Conservation (phyloP, 768 basidiomycete species). For the Myochromella boudieri region DNA sequence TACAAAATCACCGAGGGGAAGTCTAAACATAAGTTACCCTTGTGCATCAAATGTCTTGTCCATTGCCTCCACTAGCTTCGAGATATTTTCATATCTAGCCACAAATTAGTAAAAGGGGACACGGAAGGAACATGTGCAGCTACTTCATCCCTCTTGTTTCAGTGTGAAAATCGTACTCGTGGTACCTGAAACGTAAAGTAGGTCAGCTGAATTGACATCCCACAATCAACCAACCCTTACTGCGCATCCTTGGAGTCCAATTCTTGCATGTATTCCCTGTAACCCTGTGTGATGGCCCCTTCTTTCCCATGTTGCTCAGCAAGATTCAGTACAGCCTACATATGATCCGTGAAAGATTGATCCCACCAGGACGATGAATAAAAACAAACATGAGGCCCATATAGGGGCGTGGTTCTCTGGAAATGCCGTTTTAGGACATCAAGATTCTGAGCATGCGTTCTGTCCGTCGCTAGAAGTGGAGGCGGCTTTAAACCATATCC, state of each 20-base stretch:
- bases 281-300: slow-evolving; percentile 74
- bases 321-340: slow-evolving; percentile 80
- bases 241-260: slow-evolving; percentile 52
- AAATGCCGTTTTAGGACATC: slow-evolving; percentile 77
- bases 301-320: slow-evolving; percentile 93
- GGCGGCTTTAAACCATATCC: slow-evolving; percentile 88
- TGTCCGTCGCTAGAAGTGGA: slow-evolving; percentile 71
- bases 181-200: slow-evolving; percentile 49
- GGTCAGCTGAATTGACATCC: too few species aligned
- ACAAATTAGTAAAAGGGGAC: neutral
- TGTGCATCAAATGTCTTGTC: slow-evolving; percentile 76
- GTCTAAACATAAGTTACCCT: slow-evolving; percentile 48
- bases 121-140: neutral
- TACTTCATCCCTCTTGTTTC: slow-evolving; percentile 96
- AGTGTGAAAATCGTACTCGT: slow-evolving; percentile 89
- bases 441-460: slow-evolving; percentile 70
- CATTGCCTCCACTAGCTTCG: slow-evolving; percentile 69
- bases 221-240: slow-evolving; percentile 35
- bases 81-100: slow-evolving; percentile 85
- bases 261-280: slow-evolving; percentile 65
- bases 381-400: slow-evolving; percentile 73
- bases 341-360: slow-evolving; percentile 5
- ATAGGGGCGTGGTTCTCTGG: slow-evolving; percentile 56
- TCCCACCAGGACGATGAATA: neutral
- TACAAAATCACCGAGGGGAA: slow-evolving; percentile 6